Conservation (phyloP, 192 early-diverging fungal genomes). For the Backusella australiensis region DNA sequence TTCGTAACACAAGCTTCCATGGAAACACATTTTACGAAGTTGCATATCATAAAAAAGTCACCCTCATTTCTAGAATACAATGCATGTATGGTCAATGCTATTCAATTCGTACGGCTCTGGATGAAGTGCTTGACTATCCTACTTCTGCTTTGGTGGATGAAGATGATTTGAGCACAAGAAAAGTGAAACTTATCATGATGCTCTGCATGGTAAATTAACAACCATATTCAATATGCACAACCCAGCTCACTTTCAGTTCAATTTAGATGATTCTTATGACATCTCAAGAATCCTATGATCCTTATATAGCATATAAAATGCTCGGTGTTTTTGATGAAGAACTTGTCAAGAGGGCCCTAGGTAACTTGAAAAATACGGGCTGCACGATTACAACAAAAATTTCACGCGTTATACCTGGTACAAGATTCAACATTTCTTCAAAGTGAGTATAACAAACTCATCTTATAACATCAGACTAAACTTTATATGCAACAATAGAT, state of each 20-base stretch:
- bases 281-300: conserved; percentile 2
- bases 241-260: background rate
- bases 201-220: background rate
- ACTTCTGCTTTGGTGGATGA: background rate
- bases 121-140: background rate
- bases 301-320: background rate
- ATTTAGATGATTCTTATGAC: conserved; percentile 12
- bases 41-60: background rate
- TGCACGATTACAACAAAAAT: background rate
- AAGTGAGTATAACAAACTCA: background rate
- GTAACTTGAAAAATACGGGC: background rate
- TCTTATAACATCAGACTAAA: background rate
- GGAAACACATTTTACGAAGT: background rate
- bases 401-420: background rate
- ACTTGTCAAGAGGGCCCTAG: background rate
- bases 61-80: background rate
- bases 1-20: background rate
- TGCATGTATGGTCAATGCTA: background rate
- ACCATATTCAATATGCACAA: background rate
- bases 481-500: background rate
- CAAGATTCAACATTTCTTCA: background rate
- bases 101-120: background rate
- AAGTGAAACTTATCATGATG: background rate
- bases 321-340: background rate
- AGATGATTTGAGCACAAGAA: conserved; percentile 4